A percentile compares a stretch with the other conserved stretches of the same genome.
phyloP scores from a whole-genome alignment of 768 basidiomycete species.

The Naganishia onofrii region DNA sequence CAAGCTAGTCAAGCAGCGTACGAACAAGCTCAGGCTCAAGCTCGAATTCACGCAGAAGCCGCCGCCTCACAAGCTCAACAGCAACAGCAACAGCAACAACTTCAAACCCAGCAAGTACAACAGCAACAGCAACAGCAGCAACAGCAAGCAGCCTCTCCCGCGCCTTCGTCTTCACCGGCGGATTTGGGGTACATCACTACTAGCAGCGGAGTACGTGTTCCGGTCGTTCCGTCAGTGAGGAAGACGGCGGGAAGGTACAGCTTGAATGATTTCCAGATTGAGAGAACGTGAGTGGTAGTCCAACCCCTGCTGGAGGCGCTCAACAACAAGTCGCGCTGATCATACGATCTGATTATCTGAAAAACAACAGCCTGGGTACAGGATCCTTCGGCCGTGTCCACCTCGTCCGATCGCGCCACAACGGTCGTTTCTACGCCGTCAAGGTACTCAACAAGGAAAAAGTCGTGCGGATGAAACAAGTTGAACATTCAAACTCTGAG shows the following conservation, averaged over 20 bases:
- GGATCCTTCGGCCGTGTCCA: slow-evolving; percentile 53
- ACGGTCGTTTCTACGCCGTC: slow-evolving; percentile 92
- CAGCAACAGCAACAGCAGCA: slow-evolving; percentile 1
- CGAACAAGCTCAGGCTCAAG: slow-evolving; percentile 32
- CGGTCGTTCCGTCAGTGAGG: slow-evolving; percentile 36
- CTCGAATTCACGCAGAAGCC: neutral
- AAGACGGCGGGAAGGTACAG: slow-evolving; percentile 52
- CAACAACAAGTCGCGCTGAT: neutral
- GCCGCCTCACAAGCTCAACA: neutral
- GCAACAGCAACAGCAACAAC: slow-evolving; percentile 8
- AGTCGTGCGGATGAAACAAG: slow-evolving; percentile 64
- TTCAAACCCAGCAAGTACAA: neutral
- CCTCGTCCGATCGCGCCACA: slow-evolving; percentile 80
- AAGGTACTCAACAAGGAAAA: slow-evolving; percentile 92
- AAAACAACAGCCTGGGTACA: slow-evolving; percentile 44
- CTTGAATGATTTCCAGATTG: slow-evolving; percentile 49
- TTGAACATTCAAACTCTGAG: slow-evolving; percentile 54
- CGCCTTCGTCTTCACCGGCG: slow-evolving; percentile 22
- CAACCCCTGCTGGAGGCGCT: too few relatives aligned
- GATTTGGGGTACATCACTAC: slow-evolving; percentile 19
- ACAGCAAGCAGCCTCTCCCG: slow-evolving; percentile 28
- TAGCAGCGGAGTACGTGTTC: slow-evolving; percentile 25
- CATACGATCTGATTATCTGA: neutral
- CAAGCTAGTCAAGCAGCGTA: slow-evolving; percentile 50
- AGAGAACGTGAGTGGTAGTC: slow-evolving; percentile 52